Evolutionary conservation across 2,329 filamentous ascomycete species (phyloP), one percentile per base, ranked within the genome.

Genomic region (Mycocentrospora acerina): DNA sequence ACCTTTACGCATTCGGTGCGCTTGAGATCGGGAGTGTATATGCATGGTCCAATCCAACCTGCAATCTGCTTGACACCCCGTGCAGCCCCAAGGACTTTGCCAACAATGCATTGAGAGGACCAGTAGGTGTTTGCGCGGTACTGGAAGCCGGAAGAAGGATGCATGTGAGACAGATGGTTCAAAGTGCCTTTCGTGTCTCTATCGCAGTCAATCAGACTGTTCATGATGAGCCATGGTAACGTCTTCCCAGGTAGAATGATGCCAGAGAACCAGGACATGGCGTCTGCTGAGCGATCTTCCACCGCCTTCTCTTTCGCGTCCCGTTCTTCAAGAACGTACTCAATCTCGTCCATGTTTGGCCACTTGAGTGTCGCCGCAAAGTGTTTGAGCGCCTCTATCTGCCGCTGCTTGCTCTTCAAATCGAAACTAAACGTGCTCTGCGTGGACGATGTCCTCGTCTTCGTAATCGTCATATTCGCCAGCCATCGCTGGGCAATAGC

Each of bases 41-140:
- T 77, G 19, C 82, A 84, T 2, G 86, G 86, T 0, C 86, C 86
- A 26, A 89, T 72, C 86, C 86, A 90, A 16, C 86, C 86, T 29
- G 80, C 85, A 14, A 86, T 75, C 37, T 84, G 78, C 47, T 77
- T 79, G 52, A 86, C 87, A 0, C 85, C 88, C 16, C 85, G 82
- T 26, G 81, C 84, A 16, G 71, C 71, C 2, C 72, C 72, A 7
- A 90, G 72, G 3, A 90, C 85, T 58, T 88, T 89, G 25, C 85
- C 86, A 2, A 90, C 82, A 40, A 89, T 85, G 51, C 78, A 85
- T 14, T 77, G 73, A 10, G 81, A 78, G 3, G 84, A 81, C 86
- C 86, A 90, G 71, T 89, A 90, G 1, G 86, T 89, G 58, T 85
- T 84, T 40, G 81, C 83, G 41, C 83, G 82, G 60, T 89, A 88